A percentile compares a stretch with the other conserved stretches of the same genome.
Evolutionary conservation across 495 filamentous ascomycete species (phyloP).

Genomic region (Tuber calosporum): DNA sequence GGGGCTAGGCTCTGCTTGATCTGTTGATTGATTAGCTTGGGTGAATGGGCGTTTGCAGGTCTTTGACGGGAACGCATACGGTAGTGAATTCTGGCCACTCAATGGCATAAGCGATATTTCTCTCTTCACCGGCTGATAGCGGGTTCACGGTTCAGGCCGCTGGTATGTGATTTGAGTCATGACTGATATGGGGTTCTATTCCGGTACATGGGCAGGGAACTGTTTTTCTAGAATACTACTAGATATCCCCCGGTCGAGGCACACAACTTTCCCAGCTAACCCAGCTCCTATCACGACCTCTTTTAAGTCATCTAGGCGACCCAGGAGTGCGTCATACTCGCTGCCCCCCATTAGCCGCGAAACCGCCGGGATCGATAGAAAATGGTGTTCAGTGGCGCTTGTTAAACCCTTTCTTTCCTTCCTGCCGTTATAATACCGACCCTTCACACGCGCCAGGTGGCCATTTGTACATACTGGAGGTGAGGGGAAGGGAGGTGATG

Average conservation of each 20-base stretch:
- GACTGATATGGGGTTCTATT: neutral
- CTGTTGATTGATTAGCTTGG: neutral
- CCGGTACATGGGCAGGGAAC: neutral
- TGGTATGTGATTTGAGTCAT: neutral
- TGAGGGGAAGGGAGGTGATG: too few species aligned
- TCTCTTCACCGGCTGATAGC: neutral
- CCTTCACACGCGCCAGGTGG: too few species aligned
- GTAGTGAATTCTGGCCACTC: neutral
- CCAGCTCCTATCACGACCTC: constrained; percentile 51
- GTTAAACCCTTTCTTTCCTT: too few species aligned
- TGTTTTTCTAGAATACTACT: neutral
- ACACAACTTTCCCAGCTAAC: constrained; percentile 51
- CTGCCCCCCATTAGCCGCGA: constrained; percentile 18
- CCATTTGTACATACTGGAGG: too few species aligned
- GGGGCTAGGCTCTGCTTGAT: neutral
- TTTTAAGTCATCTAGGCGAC: constrained; percentile 56
- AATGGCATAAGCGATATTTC: neutral
- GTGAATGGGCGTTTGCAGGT: neutral
- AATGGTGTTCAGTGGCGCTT: too few species aligned
- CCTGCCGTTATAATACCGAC: too few species aligned
- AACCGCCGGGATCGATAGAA: too few species aligned
- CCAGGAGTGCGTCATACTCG: constrained; percentile 59
- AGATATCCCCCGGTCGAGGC: constrained; percentile 41
- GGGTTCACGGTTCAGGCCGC: neutral
- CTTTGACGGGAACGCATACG: neutral